Base-by-base conservation (phyloP, 2,329 filamentous ascomycete species). In the Shiraia sp. region DNA sequence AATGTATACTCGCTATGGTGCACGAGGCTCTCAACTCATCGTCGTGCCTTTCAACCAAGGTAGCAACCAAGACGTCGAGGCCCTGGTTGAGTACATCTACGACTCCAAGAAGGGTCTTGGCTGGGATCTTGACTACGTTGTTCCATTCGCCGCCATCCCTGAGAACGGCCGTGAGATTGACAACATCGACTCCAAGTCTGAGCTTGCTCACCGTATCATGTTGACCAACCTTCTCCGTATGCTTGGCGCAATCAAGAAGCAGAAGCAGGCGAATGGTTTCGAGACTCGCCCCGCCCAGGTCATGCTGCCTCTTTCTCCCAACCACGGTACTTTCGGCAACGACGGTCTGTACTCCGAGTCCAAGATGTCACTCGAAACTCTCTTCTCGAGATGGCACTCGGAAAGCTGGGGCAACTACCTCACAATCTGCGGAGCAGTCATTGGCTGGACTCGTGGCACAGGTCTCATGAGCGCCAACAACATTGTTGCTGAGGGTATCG, bases 11-110 rank as follows among this genome's bases (percentile, higher is more conserved):
- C 88, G 91, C 47, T 96, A 88, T 63, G 93, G 93, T 63, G 89
- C 90, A 47, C 88, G 90, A 53, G 93, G 93, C 53, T 97, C 93
- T 43, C 91, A 97, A 75, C 86, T 99, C 41, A 90, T 99, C 28
- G 93, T 99, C 40, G 95, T 97, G 40, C 93, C 95, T 35, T 99
- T 99, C 82, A 99, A 99, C 73, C 91, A 96, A 72, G 93, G 92
- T 52, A 97, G 92, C 77, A 95, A 96, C 76, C 92, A 97, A 71
- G 93, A 99, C 68, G 88, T 96, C 25, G 90, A 97, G 70, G 90
- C 90, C 32, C 80, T 99, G 6, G 79, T 99, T 37, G 82, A 96
- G 47, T 99, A 97, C 77, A 95, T 99, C 66, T 99, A 96, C 69
- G 92, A 97, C 66, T 72, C 87, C 51, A 99, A 97, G 85, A 91